Conservation (phyloP, 2,329 filamentous ascomycete genomes). For the Pestalotiopsis sp. region DNA sequence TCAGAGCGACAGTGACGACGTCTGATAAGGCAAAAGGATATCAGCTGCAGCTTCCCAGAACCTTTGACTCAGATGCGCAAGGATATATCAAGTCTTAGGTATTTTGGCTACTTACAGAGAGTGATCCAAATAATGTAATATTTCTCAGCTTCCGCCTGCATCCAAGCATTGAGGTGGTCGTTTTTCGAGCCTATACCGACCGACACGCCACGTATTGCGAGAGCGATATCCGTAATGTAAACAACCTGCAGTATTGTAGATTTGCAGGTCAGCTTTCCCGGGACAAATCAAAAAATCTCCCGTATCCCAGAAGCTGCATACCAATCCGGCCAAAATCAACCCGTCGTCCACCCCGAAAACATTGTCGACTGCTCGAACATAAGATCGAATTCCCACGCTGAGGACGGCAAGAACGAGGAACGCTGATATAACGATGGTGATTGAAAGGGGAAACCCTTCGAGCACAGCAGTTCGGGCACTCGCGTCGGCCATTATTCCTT, state of each 20-base stretch:
- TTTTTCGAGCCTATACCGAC: conserved; percentile 8
- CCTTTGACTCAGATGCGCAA: too few species aligned
- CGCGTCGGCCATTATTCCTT: background rate
- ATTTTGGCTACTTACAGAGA: background rate
- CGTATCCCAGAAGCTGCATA: background rate
- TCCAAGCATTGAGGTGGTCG: background rate
- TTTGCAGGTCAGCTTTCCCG: background rate
- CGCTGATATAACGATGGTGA: background rate
- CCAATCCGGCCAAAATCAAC: conserved; percentile 2
- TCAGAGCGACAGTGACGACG: background rate
- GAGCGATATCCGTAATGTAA: conserved; percentile 15
- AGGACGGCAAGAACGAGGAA: background rate
- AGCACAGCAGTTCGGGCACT: background rate
- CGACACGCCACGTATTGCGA: conserved; percentile 5
- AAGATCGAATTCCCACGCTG: background rate
- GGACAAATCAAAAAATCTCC: background rate
- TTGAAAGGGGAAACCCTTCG: conserved; percentile 2
- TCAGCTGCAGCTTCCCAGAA: too few species aligned
- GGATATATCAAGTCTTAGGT: too few species aligned
- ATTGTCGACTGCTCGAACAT: background rate
- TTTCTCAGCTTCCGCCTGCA: conserved; percentile 7
- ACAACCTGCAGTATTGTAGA: background rate
- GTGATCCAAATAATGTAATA: conserved; percentile 10
- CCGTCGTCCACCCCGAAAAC: conserved; percentile 5
- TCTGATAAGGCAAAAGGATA: too few species aligned